A percentile compares a stretch with the other conserved stretches of the same genome.
Evolutionary conservation across 768 basidiomycete species (phyloP).

Genomic region (Leccinum olivaceopallidum): DNA sequence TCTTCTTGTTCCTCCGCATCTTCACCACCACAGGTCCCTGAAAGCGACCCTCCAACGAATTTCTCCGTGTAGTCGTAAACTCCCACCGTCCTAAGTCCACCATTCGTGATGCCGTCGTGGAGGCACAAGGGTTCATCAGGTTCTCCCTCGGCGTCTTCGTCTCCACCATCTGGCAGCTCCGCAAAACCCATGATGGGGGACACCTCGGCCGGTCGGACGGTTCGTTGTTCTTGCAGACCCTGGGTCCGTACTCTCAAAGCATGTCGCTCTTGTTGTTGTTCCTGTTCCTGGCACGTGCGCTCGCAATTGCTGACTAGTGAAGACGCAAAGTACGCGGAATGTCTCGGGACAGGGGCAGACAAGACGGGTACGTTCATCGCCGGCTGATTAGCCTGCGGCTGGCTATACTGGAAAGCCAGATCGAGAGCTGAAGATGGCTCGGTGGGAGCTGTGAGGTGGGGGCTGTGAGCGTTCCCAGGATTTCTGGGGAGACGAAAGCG

Average conservation of each 20-base stretch:
- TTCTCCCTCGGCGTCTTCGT: slow-evolving; percentile 40
- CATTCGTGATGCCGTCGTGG: slow-evolving; percentile 15
- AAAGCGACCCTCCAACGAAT: slow-evolving; percentile 20
- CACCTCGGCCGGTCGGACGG: slow-evolving; percentile 35
- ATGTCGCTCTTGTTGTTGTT: slow-evolving; percentile 34
- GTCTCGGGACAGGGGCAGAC: slow-evolving; percentile 35
- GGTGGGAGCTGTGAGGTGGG: slow-evolving; percentile 17
- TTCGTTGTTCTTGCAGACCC: slow-evolving; percentile 33
- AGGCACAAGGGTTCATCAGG: slow-evolving; percentile 32
- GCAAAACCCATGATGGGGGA: slow-evolving; percentile 34
- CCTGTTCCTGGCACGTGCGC: slow-evolving; percentile 41
- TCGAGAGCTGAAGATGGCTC: slow-evolving; percentile 26
- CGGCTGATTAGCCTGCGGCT: slow-evolving; percentile 16
- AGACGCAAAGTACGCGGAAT: slow-evolving; percentile 32
- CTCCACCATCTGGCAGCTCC: slow-evolving; percentile 29
- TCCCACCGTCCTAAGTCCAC: slow-evolving; percentile 32
- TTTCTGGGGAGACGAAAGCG: neutral
- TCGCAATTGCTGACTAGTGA: slow-evolving; percentile 35
- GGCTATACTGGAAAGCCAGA: slow-evolving; percentile 26
- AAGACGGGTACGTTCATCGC: slow-evolving; percentile 27
- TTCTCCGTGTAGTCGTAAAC: slow-evolving; percentile 25
- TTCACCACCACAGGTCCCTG: slow-evolving; percentile 27
- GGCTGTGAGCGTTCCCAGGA: slow-evolving; percentile 6
- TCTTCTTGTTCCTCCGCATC: slow-evolving; percentile 31
- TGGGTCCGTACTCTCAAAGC: slow-evolving; percentile 34